A percentile compares a stretch with the other conserved stretches of the same genome.
Evolutionary conservation across 2,329 filamentous ascomycete genomes (phyloP).

Genomic region (Ophiostoma perfectum): DNA sequence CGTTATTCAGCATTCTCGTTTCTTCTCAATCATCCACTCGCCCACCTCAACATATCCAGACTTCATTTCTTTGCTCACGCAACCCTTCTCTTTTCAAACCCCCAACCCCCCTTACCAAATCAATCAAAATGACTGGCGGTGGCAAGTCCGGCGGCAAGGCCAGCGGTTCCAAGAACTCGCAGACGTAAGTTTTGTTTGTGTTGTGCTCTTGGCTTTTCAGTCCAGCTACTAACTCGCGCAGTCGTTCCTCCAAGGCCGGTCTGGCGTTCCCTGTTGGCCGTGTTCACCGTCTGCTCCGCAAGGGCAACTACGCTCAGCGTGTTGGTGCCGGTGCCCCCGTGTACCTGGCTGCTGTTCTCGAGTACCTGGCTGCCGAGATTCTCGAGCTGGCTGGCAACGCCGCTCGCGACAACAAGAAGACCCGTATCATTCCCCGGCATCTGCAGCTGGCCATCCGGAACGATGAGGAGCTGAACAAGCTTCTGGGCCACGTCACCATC

Average conservation of each 20-base stretch:
- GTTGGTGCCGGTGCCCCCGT: conserved; percentile 97
- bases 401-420: conserved; percentile 99
- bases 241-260: conserved; percentile 98
- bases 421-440: conserved; percentile 98
- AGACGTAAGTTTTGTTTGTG: conserved; percentile 73
- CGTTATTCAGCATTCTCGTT: conserved; percentile 38
- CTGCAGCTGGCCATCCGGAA: conserved; percentile 98
- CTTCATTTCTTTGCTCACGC: conserved; percentile 29
- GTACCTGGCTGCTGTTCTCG: conserved; percentile 93
- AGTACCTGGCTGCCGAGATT: conserved; percentile 98
- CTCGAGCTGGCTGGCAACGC: conserved; percentile 98
- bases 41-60: conserved; percentile 29
- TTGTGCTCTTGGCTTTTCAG: conserved; percentile 16
- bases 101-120: conserved; percentile 33
- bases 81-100: conserved; percentile 29
- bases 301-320: conserved; percentile 99
- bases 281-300: conserved; percentile 99
- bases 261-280: conserved; percentile 98
- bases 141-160: conserved; percentile 99
- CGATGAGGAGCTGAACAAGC: conserved; percentile 98
- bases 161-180: conserved; percentile 96
- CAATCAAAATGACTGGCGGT: conserved; percentile 97
- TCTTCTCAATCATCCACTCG: conserved; percentile 34
- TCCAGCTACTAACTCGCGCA: conserved; percentile 43
- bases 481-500: conserved; percentile 95